Evolutionary conservation across 2,329 filamentous ascomycete genomes (phyloP), one percentile per base, ranked within the genome.

Genomic region (Cephalotrichum gorgonifer): DNA sequence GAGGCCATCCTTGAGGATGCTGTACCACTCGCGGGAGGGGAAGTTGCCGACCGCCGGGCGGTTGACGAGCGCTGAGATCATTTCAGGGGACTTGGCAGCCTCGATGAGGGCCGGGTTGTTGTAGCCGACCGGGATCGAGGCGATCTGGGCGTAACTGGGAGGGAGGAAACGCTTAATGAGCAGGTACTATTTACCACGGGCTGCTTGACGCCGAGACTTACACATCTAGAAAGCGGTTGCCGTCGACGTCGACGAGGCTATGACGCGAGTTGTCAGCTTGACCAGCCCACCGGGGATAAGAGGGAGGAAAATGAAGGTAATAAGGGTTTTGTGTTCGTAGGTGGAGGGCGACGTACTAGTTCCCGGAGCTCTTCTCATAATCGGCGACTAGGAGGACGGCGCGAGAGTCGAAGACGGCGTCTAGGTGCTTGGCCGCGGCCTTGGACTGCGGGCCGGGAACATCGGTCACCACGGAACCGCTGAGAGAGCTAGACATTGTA

Each of bases 301-400:
- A n/a, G n/a, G n/a, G n/a, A n/a, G n/a, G n/a, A n/a, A n/a, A n/a
- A n/a, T n/a, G n/a, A 88, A 86, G 52, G 75, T 74, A n/a, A 38
- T 20, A n/a, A n/a, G 6, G 17, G 17, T 39, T 11, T 14, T 4
- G 30, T 14, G 12, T 39, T 22, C 35, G 6, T n/a, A n/a, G 3
- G 17, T n/a, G 12, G 6, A 9, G 35, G 7, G 11, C 12, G 17
- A 9, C 35, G 22, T 39, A 39, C 35, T 94, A 95, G 72, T 95
- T 95, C 60, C 88, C 88, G 52, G 75, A 69, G 58, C 83, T 86
- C 67, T 82, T 79, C 55, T 75, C 73, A 67, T 88, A 91, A 66
- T 90, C 84, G 53, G 77, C 76, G 59, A 90, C 72, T 81, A 89
- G 86, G 73, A 93, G 93, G 70, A 91, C 69, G 67, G 84, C 88